Evolutionary conservation across 2,329 filamentous ascomycete species (phyloP).

Genomic region (Aspergillus candidus): DNA sequence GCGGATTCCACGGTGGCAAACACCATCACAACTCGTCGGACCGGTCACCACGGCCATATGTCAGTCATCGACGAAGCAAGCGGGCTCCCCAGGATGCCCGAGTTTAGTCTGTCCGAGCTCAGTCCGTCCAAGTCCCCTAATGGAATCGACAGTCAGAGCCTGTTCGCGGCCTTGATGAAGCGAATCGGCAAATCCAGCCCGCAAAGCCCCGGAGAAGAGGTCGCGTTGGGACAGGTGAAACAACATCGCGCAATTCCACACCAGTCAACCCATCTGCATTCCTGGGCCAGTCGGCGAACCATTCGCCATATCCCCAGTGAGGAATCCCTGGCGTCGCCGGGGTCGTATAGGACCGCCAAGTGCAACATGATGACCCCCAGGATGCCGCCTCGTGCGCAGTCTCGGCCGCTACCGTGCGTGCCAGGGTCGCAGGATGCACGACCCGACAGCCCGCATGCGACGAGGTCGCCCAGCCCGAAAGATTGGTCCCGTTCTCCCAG

Average conservation of each 20-base stretch:
- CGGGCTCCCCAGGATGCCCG: slow-evolving; percentile 17
- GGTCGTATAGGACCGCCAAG: slow-evolving; percentile 28
- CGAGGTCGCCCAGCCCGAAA: slow-evolving; percentile 3
- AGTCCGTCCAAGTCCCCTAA: background rate
- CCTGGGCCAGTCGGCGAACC: slow-evolving; percentile 20
- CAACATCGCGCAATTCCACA: slow-evolving; percentile 26
- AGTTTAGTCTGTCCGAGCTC: background rate
- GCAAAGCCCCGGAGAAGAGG: slow-evolving; percentile 17
- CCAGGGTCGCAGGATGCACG: too few species aligned
- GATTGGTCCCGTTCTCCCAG: slow-evolving; percentile 30
- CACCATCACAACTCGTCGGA: slow-evolving; percentile 31
- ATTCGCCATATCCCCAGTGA: slow-evolving; percentile 29
- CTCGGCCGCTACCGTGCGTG: background rate
- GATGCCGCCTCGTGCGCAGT: slow-evolving; percentile 4
- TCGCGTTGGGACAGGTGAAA: slow-evolving; percentile 26
- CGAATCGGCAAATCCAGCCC: slow-evolving; percentile 27
- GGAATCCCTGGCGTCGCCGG: slow-evolving; percentile 23
- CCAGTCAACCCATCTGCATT: slow-evolving; percentile 21
- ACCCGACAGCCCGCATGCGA: too few species aligned
- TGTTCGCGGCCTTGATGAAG: slow-evolving; percentile 41
- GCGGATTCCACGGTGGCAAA: slow-evolving; percentile 41
- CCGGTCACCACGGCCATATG: slow-evolving; percentile 31
- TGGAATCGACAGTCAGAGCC: slow-evolving; percentile 33
- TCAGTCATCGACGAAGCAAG: slow-evolving; percentile 41
- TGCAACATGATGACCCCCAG: slow-evolving; percentile 19